phyloP scores from a whole-genome alignment of 306 rosid species.

The Dryas alaskensis region DNA sequence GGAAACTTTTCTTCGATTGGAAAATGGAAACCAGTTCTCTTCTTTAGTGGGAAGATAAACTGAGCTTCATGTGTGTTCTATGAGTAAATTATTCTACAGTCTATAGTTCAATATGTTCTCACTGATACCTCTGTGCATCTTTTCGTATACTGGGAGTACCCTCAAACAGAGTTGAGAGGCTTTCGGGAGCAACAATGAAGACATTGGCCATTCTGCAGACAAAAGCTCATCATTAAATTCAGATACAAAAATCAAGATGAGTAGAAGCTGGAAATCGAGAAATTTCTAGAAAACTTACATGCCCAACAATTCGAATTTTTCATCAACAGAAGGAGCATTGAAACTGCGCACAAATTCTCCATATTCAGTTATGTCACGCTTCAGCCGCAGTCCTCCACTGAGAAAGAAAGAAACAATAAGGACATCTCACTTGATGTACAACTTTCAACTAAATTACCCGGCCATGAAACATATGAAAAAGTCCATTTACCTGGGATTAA shows the following conservation, averaged over 20 bases:
- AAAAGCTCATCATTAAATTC: slow-evolving; percentile 31
- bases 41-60: slow-evolving; percentile 2
- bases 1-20: neutral
- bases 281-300: slow-evolving; percentile 59
- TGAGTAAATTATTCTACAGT: neutral
- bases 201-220: slow-evolving; percentile 87
- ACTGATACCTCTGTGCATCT: slow-evolving; percentile 80
- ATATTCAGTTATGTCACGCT: slow-evolving; percentile 99
- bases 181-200: slow-evolving; percentile 98
- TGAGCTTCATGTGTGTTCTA: neutral
- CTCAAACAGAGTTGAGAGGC: slow-evolving; percentile 87
- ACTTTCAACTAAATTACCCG: slow-evolving; percentile 11
- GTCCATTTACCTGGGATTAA: slow-evolving; percentile 85
- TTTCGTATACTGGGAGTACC: slow-evolving; percentile 97
- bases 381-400: slow-evolving; percentile 92
- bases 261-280: slow-evolving; percentile 10
- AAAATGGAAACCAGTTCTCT: neutral
- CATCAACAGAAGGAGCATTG: slow-evolving; percentile 86
- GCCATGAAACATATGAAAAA: slow-evolving; percentile 25
- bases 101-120: neutral
- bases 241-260: neutral
- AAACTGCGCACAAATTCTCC: slow-evolving; percentile 97
- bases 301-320: slow-evolving; percentile 93
- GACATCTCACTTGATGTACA: neutral
- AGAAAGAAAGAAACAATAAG: slow-evolving; percentile 17